Evolutionary conservation across 352 stramenopile species (phyloP).

Genomic region (Globisporangium paroecandrum): DNA sequence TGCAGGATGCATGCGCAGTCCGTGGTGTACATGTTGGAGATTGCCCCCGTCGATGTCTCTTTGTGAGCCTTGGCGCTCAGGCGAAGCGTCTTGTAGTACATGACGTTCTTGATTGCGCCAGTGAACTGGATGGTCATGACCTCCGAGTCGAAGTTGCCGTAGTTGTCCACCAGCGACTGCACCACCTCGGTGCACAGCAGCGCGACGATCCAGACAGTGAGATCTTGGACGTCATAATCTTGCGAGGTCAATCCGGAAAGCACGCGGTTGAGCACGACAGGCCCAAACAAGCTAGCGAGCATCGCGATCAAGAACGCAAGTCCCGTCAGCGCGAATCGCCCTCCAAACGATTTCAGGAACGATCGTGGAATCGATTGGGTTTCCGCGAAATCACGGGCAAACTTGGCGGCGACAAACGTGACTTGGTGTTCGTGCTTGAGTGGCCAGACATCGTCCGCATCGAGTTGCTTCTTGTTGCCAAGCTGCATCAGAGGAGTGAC

Average conservation of each 20-base stretch:
- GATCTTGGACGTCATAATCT: slow-evolving; percentile 18
- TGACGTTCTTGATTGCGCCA: slow-evolving; percentile 40
- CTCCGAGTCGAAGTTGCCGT: slow-evolving; percentile 45
- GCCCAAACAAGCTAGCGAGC: slow-evolving; percentile 45
- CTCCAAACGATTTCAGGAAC: slow-evolving; percentile 30
- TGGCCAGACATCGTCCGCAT: slow-evolving; percentile 43
- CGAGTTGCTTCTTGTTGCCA: slow-evolving; percentile 46
- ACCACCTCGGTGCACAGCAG: slow-evolving; percentile 52
- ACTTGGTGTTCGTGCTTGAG: slow-evolving; percentile 30
- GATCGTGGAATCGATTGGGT: slow-evolving; percentile 32
- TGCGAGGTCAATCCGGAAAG: slow-evolving; percentile 31
- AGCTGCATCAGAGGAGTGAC: slow-evolving; percentile 45
- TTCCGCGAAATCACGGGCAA: slow-evolving; percentile 26
- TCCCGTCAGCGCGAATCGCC: slow-evolving; percentile 37
- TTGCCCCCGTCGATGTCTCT: slow-evolving; percentile 48
- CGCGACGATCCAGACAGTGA: slow-evolving; percentile 33
- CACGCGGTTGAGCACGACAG: slow-evolving; percentile 46
- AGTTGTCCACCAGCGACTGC: slow-evolving; percentile 52
- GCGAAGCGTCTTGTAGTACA: slow-evolving; percentile 52
- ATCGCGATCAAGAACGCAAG: slow-evolving; percentile 43
- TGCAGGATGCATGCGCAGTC: slow-evolving; percentile 46
- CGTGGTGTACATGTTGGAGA: slow-evolving; percentile 63
- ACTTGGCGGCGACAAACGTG: slow-evolving; percentile 20
- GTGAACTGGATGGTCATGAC: slow-evolving; percentile 56
- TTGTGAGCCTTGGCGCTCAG: slow-evolving; percentile 38